Evolutionary conservation across 2,329 filamentous ascomycete genomes (phyloP).

Genomic region (Colletotrichum melonis): DNA sequence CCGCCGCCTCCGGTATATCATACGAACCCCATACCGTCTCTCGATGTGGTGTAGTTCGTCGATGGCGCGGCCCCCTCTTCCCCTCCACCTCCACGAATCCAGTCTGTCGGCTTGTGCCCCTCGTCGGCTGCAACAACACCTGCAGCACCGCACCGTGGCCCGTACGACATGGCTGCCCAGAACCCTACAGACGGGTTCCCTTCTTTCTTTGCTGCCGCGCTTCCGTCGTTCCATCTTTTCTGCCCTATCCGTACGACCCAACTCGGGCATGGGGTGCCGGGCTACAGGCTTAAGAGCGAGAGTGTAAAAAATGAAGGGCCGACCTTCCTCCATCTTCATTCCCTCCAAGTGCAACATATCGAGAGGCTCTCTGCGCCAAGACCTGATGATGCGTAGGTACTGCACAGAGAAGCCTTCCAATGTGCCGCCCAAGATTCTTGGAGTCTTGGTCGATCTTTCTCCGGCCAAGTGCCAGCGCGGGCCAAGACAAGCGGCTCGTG

Average conservation of each 20-base stretch:
- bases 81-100: constrained; percentile 33
- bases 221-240: constrained; percentile 13
- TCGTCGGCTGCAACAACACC: constrained; percentile 30
- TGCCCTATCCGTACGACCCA: constrained; percentile 24
- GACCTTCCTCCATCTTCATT: not conserved
- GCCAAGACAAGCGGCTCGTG: constrained; percentile 32
- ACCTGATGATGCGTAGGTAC: not conserved
- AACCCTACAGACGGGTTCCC: constrained; percentile 21
- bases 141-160: constrained; percentile 10
- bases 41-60: constrained; percentile 4
- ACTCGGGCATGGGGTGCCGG: not conserved
- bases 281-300: not conserved
- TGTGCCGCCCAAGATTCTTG: constrained; percentile 30
- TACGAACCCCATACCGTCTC: not conserved
- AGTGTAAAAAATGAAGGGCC: not conserved
- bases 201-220: constrained; percentile 19
- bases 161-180: constrained; percentile 22
- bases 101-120: constrained; percentile 23
- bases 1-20: not conserved
- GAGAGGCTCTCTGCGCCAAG: constrained; percentile 18
- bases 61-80: not conserved
- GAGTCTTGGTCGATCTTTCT: constrained; percentile 33
- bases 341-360: not conserved
- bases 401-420: constrained; percentile 11
- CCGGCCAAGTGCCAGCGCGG: constrained; percentile 22